Conservation (phyloP, 2,329 filamentous ascomycete genomes). For the Hypoxylon sp. region DNA sequence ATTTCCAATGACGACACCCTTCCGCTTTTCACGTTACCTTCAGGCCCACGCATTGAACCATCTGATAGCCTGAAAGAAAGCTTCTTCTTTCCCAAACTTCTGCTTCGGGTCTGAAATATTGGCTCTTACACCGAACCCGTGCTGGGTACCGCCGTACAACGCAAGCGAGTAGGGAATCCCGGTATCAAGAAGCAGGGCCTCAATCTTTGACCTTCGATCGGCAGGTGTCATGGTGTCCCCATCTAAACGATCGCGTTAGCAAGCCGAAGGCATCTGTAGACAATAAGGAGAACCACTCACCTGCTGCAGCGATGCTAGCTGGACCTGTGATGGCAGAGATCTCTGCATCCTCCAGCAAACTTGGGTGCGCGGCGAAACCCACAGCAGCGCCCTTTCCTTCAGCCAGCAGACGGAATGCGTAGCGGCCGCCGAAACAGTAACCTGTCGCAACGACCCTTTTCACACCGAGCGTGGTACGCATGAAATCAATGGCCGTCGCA, state of each 20-base stretch:
- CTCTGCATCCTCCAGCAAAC: constrained; percentile 72
- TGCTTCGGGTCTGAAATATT: constrained; percentile 67
- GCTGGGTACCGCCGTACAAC: constrained; percentile 76
- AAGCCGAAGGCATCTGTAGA: background rate
- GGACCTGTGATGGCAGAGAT: constrained; percentile 70
- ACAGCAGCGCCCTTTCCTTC: constrained; percentile 68
- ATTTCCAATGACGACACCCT: background rate
- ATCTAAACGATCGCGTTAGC: constrained; percentile 58
- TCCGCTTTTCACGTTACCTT: background rate
- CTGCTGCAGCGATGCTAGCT: constrained; percentile 73
- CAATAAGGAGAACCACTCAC: constrained; percentile 54
- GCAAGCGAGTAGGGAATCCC: constrained; percentile 76
- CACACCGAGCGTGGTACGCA: constrained; percentile 64
- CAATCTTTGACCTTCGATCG: constrained; percentile 69
- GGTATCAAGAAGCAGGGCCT: constrained; percentile 70
- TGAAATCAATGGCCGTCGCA: constrained; percentile 61
- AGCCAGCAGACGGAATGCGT: constrained; percentile 67
- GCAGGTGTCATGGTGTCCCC: constrained; percentile 72
- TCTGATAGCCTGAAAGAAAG: constrained; percentile 80
- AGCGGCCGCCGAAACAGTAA: constrained; percentile 77
- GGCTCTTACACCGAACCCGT: constrained; percentile 81
- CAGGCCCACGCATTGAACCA: constrained; percentile 76
- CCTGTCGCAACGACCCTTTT: constrained; percentile 70
- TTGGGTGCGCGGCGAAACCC: constrained; percentile 76
- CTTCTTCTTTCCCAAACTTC: constrained; percentile 82